phyloP scores from a whole-genome alignment of 2,329 filamentous ascomycete genomes.

The Trichoderma gracile region DNA sequence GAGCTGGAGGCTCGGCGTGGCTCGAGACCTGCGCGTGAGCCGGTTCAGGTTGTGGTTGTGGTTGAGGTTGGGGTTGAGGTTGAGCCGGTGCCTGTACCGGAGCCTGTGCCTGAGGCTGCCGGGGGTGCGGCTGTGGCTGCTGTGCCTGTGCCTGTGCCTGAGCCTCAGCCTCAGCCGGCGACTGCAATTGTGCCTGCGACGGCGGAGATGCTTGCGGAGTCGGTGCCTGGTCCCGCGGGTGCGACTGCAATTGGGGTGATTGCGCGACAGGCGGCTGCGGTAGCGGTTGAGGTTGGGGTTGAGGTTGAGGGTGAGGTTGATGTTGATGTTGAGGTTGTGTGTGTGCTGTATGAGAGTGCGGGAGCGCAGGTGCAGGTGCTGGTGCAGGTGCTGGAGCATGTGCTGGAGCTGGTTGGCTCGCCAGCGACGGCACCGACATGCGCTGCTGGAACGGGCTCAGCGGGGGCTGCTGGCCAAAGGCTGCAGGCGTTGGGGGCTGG shows the following conservation, averaged over 20 bases:
- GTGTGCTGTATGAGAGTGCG: conserved; percentile 34
- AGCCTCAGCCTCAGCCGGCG: conserved; percentile 27
- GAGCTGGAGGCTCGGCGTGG: conserved; percentile 1
- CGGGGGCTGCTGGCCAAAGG: conserved; percentile 53
- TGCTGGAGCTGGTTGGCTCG: conserved; percentile 35
- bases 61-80: conserved; percentile 25
- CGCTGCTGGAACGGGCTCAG: conserved; percentile 64
- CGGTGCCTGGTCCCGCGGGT: not conserved
- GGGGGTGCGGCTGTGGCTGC: conserved; percentile 24
- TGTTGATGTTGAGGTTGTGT: conserved; percentile 33
- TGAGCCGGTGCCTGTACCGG: conserved; percentile 32
- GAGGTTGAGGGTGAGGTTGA: conserved; percentile 2
- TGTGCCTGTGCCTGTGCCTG: conserved; percentile 32
- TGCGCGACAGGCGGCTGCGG: conserved; percentile 29
- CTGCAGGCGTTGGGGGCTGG: conserved; percentile 44
- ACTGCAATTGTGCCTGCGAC: not conserved
- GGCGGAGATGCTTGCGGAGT: no score
- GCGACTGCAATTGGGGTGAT: not conserved
- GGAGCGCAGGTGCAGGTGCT: conserved; percentile 4
- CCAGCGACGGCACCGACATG: conserved; percentile 32
- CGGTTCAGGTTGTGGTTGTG: not conserved
- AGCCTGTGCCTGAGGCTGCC: conserved; percentile 25
- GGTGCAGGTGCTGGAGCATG: conserved; percentile 29
- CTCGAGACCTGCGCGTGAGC: not conserved
- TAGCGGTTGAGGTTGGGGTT: conserved; percentile 39